Percentiles rank a stretch among this genome's conserved stretches.
These are phyloP conservation scores for Leccinum pseudoinsigne DNA, from an alignment of 1,284 basidiomycete species.

Conservation along the genomic window DNA sequence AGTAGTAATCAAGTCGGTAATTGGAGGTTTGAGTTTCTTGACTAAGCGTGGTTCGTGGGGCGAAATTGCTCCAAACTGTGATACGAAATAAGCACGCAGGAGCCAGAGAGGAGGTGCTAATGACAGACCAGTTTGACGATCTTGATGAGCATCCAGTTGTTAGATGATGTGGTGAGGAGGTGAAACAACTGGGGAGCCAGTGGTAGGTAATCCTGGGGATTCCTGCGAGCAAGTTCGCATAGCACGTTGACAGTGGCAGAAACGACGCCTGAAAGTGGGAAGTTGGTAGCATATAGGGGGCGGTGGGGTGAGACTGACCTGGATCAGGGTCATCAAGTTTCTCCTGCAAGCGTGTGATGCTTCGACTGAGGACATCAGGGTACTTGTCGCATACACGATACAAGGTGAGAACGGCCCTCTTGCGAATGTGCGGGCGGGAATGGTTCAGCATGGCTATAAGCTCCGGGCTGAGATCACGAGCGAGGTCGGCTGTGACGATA, in stretches of 20 bases:
- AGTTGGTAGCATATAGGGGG: not conserved
- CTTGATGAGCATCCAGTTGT: conserved; percentile 99
- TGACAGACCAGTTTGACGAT: conserved; percentile 87
- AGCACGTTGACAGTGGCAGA: conserved; percentile 93
- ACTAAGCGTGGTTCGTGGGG: conserved; percentile 93
- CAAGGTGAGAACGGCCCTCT: conserved; percentile 83
- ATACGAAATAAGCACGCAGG: conserved; percentile 11
- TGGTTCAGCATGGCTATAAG: conserved; percentile 90
- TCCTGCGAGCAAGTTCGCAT: conserved; percentile 86
- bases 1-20: conserved; percentile 93
- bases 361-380: conserved; percentile 71
- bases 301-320: conserved; percentile 42
- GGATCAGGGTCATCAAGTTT: conserved; percentile 86
- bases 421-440: conserved; percentile 85
- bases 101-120: not conserved
- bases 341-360: conserved; percentile 76
- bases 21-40: conserved; percentile 90
- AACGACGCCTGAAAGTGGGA: conserved; percentile 67
- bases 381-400: conserved; percentile 80
- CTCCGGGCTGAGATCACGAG: conserved; percentile 86
- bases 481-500: conserved; percentile 87
- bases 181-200: conserved; percentile 94
- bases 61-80: conserved; percentile 86
- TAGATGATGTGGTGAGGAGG: conserved; percentile 91
- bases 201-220: conserved; percentile 77